Percentiles rank a stretch among this genome's conserved stretches.
These are phyloP conservation scores for Ogataea hybrid DNA, from an alignment of 1,139 yeast genomes.

Conservation along the genomic window DNA sequence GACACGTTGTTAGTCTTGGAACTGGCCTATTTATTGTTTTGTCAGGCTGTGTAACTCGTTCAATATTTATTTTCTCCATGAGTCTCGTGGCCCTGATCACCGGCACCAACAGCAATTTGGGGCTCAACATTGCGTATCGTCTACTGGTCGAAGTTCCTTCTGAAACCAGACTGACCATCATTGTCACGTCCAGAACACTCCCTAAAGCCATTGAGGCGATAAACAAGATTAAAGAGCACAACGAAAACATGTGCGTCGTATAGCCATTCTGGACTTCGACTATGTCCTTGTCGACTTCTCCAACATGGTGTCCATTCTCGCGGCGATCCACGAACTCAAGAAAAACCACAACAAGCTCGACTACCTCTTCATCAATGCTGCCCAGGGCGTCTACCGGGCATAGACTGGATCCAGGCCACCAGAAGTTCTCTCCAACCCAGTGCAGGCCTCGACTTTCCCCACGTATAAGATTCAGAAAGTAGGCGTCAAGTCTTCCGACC, in stretches of 20 bases:
- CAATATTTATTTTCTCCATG: constrained; percentile 3
- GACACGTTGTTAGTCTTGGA: too few species aligned
- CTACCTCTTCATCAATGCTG: constrained; percentile 82
- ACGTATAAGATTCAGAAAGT: constrained; percentile 76
- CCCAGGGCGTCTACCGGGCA: constrained; percentile 84
- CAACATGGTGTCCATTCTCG: constrained; percentile 81
- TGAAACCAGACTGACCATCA: constrained; percentile 61
- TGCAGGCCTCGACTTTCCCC: constrained; percentile 81
- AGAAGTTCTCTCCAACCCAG: constrained; percentile 64
- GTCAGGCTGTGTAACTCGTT: constrained; percentile 5
- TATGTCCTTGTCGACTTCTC: constrained; percentile 83
- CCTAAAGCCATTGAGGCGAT: constrained; percentile 83
- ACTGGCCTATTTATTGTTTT: too few species aligned
- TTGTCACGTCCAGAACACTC: constrained; percentile 85
- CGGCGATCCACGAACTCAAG: constrained; percentile 69
- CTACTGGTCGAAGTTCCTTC: constrained; percentile 58
- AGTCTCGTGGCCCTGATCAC: constrained; percentile 53
- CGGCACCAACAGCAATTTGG: constrained; percentile 77
- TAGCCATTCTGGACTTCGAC: constrained; percentile 73
- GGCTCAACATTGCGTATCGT: constrained; percentile 80
- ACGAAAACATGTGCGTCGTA: constrained; percentile 38
- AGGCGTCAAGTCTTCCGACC: constrained; percentile 71
- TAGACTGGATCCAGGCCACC: constrained; percentile 78
- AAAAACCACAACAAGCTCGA: constrained; percentile 66
- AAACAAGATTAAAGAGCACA: constrained; percentile 52